Evolutionary conservation across 768 basidiomycete species (phyloP).

Genomic region (Lactarius hengduanensis): DNA sequence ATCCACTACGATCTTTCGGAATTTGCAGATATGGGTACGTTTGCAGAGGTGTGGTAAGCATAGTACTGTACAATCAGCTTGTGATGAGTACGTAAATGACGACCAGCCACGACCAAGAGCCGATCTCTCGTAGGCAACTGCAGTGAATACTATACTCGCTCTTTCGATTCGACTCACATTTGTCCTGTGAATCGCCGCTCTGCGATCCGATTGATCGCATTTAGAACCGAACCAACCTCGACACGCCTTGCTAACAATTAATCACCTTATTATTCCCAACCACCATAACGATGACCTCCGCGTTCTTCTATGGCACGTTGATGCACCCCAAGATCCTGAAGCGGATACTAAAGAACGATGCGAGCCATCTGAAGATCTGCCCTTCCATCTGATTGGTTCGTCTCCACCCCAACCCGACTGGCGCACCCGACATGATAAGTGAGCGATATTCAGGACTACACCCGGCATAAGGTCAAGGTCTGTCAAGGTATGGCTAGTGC

Average conservation of each 20-base stretch:
- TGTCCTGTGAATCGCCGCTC: background rate
- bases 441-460: conserved; percentile 55
- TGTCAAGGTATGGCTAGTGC: conserved; percentile 27
- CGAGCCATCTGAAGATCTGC: conserved; percentile 65
- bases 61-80: too few relatives aligned
- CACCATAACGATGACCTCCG: conserved; percentile 39
- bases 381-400: conserved; percentile 74
- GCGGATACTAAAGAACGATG: conserved; percentile 73
- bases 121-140: too few relatives aligned
- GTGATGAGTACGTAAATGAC: too few relatives aligned
- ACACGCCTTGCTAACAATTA: too few relatives aligned
- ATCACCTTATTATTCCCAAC: background rate
- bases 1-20: too few relatives aligned
- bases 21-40: too few relatives aligned
- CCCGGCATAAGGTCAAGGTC: conserved; percentile 79
- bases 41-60: too few relatives aligned
- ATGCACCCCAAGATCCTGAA: conserved; percentile 83
- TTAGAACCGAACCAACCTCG: too few relatives aligned
- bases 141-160: too few relatives aligned
- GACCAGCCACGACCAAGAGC: too few relatives aligned
- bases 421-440: background rate
- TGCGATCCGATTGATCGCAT: background rate
- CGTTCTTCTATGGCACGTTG: conserved; percentile 92
- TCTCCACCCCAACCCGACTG: conserved; percentile 2
- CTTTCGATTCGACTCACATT: too few relatives aligned